Evolutionary conservation across 164 flowering plant genomes (phyloP), one percentile per base, ranked within the genome.

Genomic region (Nymphaea thermarum): DNA sequence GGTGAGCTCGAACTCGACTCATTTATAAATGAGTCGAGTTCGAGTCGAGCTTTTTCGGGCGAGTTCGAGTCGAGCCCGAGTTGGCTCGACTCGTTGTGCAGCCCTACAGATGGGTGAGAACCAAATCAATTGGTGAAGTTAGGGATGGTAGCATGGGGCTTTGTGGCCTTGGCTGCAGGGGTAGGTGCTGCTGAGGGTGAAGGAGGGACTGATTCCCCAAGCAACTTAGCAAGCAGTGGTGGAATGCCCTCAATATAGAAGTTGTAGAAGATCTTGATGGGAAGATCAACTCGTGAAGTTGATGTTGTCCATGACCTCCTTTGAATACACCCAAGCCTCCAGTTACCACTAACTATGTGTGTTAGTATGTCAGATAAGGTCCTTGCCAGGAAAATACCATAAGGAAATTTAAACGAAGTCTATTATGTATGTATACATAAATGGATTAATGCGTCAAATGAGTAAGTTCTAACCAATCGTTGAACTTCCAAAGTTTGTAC

Each of bases 161-260:
- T 83, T n/a, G 69, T 11, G 14, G 86, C 90, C 73, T 83, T 87
- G 17, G 93, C 93, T 41, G 86, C 90, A 2, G 88, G 78, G 2
- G 85, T 51, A 1, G 93, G 86, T 66, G 81, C 86, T 16, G 81
- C 83, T 4, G 63, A 16, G 1, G 85, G 85, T 11, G 79, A 73
- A 4, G 90, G 89, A 12, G 76, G 60, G 42, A 82, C 83, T 5
- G 87, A 83, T 59, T 71, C 65, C 14, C 77, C 76, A 61, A 77
- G 14, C 44, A 87, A 72, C 76, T 87, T 90, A 1, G 55, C 64
- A 0, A 89, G 89, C 76, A 85, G 74, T 62, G 79, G 86, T 36
- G 66, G 42, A 84, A 86, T 0, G 85, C 36, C 36, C 1, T 25
- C 36, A 25, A 25, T 25, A 25, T 25, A 25, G 36, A 25, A 25